These are phyloP conservation scores for Aspergillus tubingensis DNA, from an alignment of 2,329 filamentous ascomycete species.

Conservation along the genomic window DNA sequence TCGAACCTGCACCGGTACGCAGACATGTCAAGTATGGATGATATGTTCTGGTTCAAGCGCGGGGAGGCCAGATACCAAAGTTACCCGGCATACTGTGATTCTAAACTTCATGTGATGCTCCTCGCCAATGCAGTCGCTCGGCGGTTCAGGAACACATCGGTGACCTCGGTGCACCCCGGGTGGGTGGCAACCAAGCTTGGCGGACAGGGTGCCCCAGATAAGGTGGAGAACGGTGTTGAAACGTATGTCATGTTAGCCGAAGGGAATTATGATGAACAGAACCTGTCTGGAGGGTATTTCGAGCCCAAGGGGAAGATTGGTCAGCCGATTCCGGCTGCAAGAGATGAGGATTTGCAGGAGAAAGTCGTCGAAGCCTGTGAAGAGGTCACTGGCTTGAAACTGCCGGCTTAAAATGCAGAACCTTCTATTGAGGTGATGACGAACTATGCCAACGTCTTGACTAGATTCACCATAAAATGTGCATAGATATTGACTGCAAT, in stretches of 20 bases:
- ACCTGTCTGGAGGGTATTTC: constrained; percentile 23
- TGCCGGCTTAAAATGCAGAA: not conserved
- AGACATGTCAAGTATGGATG: constrained; percentile 39
- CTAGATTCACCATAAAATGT: no score
- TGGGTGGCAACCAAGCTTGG: constrained; percentile 58
- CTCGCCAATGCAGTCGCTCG: constrained; percentile 56
- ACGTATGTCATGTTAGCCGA: constrained; percentile 52
- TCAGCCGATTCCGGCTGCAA: constrained; percentile 14
- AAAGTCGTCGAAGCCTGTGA: constrained; percentile 23
- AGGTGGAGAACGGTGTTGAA: constrained; percentile 49
- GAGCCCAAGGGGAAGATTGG: constrained; percentile 23
- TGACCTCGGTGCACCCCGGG: constrained; percentile 52
- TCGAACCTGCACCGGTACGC: constrained; percentile 54
- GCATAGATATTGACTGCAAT: no score
- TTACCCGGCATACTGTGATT: constrained; percentile 52
- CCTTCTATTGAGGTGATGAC: no score
- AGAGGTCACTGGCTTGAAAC: constrained; percentile 17
- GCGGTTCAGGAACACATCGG: constrained; percentile 47
- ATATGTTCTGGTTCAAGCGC: constrained; percentile 43
- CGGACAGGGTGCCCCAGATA: constrained; percentile 48
- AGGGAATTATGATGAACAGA: constrained; percentile 26
- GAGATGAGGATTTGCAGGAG: constrained; percentile 22
- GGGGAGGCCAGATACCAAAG: constrained; percentile 37
- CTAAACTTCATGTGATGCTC: constrained; percentile 59
- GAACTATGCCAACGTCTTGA: no score